Base-by-base conservation (phyloP, 2,329 filamentous ascomycete species). In the Kalmusia sp. region DNA sequence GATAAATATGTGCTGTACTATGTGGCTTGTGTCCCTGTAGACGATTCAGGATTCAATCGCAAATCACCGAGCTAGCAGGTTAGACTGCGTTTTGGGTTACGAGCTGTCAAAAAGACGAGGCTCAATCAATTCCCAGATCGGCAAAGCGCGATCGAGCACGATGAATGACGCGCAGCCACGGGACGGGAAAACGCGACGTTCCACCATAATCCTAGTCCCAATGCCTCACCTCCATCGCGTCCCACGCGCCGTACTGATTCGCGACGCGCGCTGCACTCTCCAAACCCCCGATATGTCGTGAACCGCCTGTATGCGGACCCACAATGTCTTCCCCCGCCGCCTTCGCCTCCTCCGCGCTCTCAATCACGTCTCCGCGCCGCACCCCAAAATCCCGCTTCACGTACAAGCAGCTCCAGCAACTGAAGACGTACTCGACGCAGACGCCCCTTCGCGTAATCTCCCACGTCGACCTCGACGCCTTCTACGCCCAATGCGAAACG, bases 401-500 rank as follows among this genome's bases (percentile, higher is more conserved):
- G 2, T 92, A 90, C 72, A 90, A 90, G 55, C 88, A 98, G 49
- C 82, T 98, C 14, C 82, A 85, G 28, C 88, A 93, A 59, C 84
- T 98, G 52, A 85, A 87, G 6, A 82, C 87, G 8, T 92, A 84
- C 61, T 87, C 85, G 28, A 81, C 87, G 0, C 85, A 86, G 7
- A 92, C 86, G 45, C 93, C 93, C 1, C 81, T 99, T 30, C 87
- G 95, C 39, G 90, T 96, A 24, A 86, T 97, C 63, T 91, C 92
- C 6, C 93, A 97, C 73, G 87, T 98, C 58, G 95, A 99, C 68
- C 87, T 99, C 54, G 95, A 99, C 83, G 93, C 93, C 33, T 99
- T 99, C 76, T 99, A 99, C 73, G 80, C 79, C 3, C 95, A 99
- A 79, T 97, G 92, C 71, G 95, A 99, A 77, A 96, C 93, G 84